A percentile compares a stretch with the other conserved stretches of the same genome.
Conservation (phyloP, 805 yeast genomes). For the Jamesozyma piceae region DNA sequence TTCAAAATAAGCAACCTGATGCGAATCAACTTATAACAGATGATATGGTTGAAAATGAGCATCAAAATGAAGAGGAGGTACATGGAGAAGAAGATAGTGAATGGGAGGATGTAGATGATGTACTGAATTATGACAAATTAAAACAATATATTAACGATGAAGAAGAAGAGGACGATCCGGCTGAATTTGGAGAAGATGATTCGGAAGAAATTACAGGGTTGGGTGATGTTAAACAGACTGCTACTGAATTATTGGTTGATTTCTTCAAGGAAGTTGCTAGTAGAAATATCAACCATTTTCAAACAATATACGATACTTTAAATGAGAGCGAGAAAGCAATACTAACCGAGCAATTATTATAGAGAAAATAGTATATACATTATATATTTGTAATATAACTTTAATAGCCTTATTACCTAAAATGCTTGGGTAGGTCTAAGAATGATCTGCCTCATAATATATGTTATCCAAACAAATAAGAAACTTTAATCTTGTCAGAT, state of each 20-base stretch:
- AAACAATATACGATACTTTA: constrained; percentile 39
- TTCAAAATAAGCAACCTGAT: constrained; percentile 48
- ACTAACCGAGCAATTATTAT: constrained; percentile 34
- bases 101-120: constrained; percentile 75
- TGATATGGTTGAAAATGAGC: constrained; percentile 17
- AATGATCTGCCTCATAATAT: too few species aligned
- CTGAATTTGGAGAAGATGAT: constrained; percentile 11
- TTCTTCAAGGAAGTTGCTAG: constrained; percentile 51
- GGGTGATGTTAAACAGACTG: constrained; percentile 10
- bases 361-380: too few species aligned
- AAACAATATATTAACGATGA: constrained; percentile 38
- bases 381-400: too few species aligned
- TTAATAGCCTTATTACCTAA: too few species aligned
- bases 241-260: constrained; percentile 34
- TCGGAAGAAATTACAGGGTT: constrained; percentile 11
- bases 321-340: constrained; percentile 45
- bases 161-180: constrained; percentile 23
- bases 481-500: too few species aligned
- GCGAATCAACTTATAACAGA: constrained; percentile 15
- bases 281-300: constrained; percentile 43
- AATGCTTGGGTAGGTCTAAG: too few species aligned
- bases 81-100: constrained; percentile 36
- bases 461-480: too few species aligned
- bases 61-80: constrained; percentile 4
- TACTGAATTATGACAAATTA: constrained; percentile 54